Evolutionary conservation across 805 yeast genomes (phyloP).

Genomic region (Torulaspora delbrueckii): DNA sequence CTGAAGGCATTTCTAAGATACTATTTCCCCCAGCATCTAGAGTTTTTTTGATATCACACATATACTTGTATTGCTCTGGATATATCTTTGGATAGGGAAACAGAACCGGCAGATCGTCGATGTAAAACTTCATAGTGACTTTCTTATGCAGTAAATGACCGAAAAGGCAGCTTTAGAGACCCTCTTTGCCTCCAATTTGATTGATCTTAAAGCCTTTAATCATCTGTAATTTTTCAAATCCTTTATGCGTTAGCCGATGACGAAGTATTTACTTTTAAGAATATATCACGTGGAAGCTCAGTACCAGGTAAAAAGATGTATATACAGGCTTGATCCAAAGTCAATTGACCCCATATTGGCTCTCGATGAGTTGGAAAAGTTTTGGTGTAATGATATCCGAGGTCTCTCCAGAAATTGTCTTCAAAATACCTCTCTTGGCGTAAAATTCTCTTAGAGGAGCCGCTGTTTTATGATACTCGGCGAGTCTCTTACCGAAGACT

Average conservation of each 20-base stretch:
- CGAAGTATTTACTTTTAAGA: neutral
- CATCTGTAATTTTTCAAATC: neutral
- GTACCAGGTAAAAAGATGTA: neutral
- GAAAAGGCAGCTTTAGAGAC: neutral
- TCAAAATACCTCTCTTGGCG: constrained; percentile 43
- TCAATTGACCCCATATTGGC: constrained; percentile 25
- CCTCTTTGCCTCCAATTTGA: neutral
- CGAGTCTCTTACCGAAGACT: constrained; percentile 63
- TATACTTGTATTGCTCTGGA: constrained; percentile 97
- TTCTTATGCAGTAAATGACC: neutral
- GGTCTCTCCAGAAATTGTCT: constrained; percentile 65
- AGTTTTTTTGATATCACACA: constrained; percentile 92
- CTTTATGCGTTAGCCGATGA: neutral
- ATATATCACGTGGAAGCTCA: constrained; percentile 5
- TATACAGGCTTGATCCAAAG: neutral
- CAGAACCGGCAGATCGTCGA: constrained; percentile 91
- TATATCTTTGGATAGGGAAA: constrained; percentile 96
- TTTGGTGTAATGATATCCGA: constrained; percentile 82
- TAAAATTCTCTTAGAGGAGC: constrained; percentile 66
- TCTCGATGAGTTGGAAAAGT: constrained; percentile 40
- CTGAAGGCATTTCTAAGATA: constrained; percentile 98
- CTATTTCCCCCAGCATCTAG: constrained; percentile 96
- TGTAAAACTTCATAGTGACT: constrained; percentile 58
- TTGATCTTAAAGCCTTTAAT: neutral
- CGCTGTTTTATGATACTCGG: constrained; percentile 53